Evolutionary conservation across 768 basidiomycete species (phyloP).

Genomic region (Rhodotorula sphaerocarpa): DNA sequence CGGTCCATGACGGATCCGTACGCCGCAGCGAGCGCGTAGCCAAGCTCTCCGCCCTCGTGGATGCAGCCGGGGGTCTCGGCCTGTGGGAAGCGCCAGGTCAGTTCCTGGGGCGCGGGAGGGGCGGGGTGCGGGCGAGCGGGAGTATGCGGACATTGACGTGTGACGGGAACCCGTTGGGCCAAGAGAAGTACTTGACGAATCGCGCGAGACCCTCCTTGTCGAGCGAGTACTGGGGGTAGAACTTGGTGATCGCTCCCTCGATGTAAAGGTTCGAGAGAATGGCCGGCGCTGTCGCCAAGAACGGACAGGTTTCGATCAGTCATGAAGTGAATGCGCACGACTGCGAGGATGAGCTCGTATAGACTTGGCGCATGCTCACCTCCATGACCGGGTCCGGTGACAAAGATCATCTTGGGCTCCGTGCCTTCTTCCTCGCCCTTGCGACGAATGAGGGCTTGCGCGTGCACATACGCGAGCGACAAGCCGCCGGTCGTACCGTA

Average conservation of each 20-base stretch:
- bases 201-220: conserved; percentile 45
- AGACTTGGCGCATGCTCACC: too few species aligned
- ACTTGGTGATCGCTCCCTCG: conserved; percentile 58
- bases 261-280: conserved; percentile 79
- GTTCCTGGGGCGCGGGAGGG: conserved; percentile 42
- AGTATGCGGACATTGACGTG: conserved; percentile 42
- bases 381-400: conserved; percentile 62
- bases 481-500: conserved; percentile 60
- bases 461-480: conserved; percentile 60
- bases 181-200: conserved; percentile 67
- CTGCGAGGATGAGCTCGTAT: too few species aligned
- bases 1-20: conserved; percentile 89
- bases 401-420: conserved; percentile 59
- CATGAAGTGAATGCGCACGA: not conserved
- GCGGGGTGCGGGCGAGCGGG: not conserved
- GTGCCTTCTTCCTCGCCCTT: conserved; percentile 39
- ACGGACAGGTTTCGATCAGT: conserved; percentile 18
- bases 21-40: conserved; percentile 73
- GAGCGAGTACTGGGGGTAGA: conserved; percentile 48
- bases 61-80: conserved; percentile 81
- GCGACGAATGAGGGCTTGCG: conserved; percentile 49
- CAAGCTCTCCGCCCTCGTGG: conserved; percentile 81
- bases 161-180: conserved; percentile 69
- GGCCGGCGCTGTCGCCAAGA: conserved; percentile 82
- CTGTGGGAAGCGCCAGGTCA: conserved; percentile 43